Evolutionary conservation across 306 rosid species (phyloP).

Genomic region (Biancaea sappan): DNA sequence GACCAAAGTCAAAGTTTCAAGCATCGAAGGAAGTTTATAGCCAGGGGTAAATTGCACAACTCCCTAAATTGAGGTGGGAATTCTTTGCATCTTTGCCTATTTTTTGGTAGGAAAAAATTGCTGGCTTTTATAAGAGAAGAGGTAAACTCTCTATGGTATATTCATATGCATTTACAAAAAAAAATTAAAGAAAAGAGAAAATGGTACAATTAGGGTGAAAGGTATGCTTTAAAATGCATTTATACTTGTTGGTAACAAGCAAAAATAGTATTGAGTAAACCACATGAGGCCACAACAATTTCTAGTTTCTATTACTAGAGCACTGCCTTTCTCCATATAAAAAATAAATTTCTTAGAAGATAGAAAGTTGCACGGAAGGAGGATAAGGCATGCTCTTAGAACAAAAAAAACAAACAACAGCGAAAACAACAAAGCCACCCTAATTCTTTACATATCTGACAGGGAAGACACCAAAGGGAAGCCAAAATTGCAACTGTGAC

Average conservation of each 20-base stretch:
- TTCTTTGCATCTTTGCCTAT: too few species aligned
- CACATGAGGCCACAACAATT: not conserved
- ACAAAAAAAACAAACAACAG: not conserved
- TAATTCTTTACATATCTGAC: not conserved
- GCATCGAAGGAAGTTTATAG: too few species aligned
- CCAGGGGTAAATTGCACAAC: too few species aligned
- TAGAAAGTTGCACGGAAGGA: not conserved
- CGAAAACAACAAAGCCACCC: not conserved
- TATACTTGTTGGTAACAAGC: slow-evolving; percentile 5
- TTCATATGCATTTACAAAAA: not conserved
- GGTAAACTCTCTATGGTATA: slow-evolving; percentile 13
- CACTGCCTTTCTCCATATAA: not conserved
- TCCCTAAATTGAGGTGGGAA: too few species aligned
- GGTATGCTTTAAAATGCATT: not conserved
- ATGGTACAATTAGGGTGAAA: not conserved
- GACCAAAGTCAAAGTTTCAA: too few species aligned
- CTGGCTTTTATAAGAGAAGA: not conserved
- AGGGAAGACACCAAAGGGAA: not conserved
- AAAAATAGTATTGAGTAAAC: slow-evolving; percentile 23
- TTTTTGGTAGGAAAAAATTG: too few species aligned
- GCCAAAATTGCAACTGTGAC: not conserved
- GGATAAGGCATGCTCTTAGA: not conserved
- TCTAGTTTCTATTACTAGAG: not conserved
- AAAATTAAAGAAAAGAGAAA: not conserved
- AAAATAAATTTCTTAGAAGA: not conserved